phyloP scores from a whole-genome alignment of 495 filamentous ascomycete genomes.

The Hypoxylon perforatum region DNA sequence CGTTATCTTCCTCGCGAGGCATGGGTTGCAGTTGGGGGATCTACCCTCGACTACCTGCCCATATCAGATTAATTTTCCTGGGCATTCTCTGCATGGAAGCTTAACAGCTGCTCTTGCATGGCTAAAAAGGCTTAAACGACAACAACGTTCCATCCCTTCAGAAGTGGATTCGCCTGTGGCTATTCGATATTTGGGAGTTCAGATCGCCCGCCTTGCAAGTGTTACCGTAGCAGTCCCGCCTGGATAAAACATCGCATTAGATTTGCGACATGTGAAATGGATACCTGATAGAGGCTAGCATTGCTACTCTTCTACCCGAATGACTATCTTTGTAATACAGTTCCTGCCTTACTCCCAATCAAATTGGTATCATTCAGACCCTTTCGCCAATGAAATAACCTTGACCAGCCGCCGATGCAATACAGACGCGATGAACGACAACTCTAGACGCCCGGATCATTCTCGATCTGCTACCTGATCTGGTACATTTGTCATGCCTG shows the following conservation, averaged over 20 bases:
- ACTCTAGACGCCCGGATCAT: slow-evolving; percentile 3
- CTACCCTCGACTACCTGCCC: slow-evolving; percentile 11
- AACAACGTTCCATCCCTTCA: slow-evolving; percentile 21
- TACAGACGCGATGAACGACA: slow-evolving; percentile 7
- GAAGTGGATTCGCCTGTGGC: slow-evolving; percentile 7
- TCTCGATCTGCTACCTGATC: slow-evolving; percentile 1
- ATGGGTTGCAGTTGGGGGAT: not conserved
- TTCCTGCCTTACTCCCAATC: slow-evolving; percentile 1
- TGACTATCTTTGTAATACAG: slow-evolving; percentile 2
- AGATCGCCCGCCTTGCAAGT: slow-evolving; percentile 10
- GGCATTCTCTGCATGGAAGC: slow-evolving; percentile 22
- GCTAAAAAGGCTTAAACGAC: slow-evolving; percentile 31
- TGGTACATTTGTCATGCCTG: not conserved
- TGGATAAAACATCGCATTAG: slow-evolving; percentile 34
- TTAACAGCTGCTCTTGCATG: slow-evolving; percentile 20
- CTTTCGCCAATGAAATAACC: not conserved
- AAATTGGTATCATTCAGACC: slow-evolving; percentile 25
- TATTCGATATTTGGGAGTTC: slow-evolving; percentile 17
- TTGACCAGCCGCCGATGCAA: slow-evolving; percentile 4
- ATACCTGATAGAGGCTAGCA: not conserved
- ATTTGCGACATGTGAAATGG: slow-evolving; percentile 8
- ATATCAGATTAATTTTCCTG: slow-evolving; percentile 24
- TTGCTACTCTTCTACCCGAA: slow-evolving; percentile 2
- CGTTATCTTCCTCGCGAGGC: slow-evolving; percentile 24
- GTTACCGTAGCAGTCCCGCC: slow-evolving; percentile 38